Evolutionary conservation across 2,329 filamentous ascomycete genomes (phyloP), one percentile per base, ranked within the genome.

Genomic region (Bretziella fagacearum): DNA sequence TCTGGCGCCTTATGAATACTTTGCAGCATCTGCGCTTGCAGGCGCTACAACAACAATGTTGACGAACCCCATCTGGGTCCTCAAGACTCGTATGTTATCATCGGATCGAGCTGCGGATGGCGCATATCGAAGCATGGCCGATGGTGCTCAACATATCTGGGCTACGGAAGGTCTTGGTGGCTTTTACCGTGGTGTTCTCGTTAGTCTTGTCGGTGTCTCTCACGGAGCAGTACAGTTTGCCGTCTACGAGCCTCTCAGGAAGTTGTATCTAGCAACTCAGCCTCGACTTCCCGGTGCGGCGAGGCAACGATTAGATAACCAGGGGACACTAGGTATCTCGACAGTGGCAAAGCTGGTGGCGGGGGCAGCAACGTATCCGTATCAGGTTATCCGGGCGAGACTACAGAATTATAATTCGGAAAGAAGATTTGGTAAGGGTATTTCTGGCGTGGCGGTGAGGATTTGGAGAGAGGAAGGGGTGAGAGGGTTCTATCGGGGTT

Each of bases 31-130:
- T 27, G 82, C 67, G n/a, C 57, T 70, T 23, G 66, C 71, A 53
- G 87, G 89, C 25, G 68, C 81, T 15, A 62, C 84, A 33, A 93
- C 86, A 1, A 81, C 87, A 36, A 65, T 84, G 25, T 70, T 89
- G 54, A 96, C 91, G 25, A 96, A 96, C 60, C 91, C 91, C 2
- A 79, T 98, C 56, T 98, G 91, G 91, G 91, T 98, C 2, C 77
- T 98, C 60, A 96, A 96, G 68, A 96, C 89, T 6, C 81, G 91
- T 53, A 96, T 98, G 86, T 69, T 96, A 20, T 85, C 86, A 25
- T 87, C 84, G 3, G 84, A 91, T 54, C 74, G 75, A 43, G 69
- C 74, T 47, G 71, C 77, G 4, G 73, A 71, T 2, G 85, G 85
- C 11, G 91, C 89, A 1, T 98, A 98, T 62, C 71, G 74, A 13